Base-by-base conservation (phyloP, 495 filamentous ascomycete genomes). In the Daldinia concentrica region DNA sequence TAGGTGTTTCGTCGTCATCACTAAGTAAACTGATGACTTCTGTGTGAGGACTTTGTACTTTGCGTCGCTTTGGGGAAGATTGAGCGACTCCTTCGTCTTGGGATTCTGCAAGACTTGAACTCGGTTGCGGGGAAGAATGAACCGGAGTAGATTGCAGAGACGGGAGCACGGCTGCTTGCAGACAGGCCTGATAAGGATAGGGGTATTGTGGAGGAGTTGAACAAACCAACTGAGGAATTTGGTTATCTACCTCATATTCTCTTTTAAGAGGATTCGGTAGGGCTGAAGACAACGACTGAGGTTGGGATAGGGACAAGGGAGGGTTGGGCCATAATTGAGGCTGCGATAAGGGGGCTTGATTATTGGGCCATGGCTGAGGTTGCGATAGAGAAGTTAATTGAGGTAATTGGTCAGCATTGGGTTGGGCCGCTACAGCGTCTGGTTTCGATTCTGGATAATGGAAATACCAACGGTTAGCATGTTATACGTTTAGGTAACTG, bases 21-120 rank as follows among this genome's bases (percentile, higher is more conserved):
- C 64, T 68, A 17, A 72, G 64, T 14, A 73, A 54, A 45, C 61
- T 65, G 29, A 68, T 68, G 26, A 68, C 56, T 27, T 68, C 56
- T 8, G 29, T 50, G 12, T 6, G 36, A 11, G 6, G 17, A 1
- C 26, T 30, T 22, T 36, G 1, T 32, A 41, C 32, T 55, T 65
- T 73, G 3, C 50, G 55, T 62, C 61, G 55, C 24, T 73, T 73
- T 12, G 62, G 29, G 6, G 61, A 11, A 4, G 19, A 50, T 12
- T 58, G n/a, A 56, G 29, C 30, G n/a, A 19, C 32, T 34, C 17
- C 39, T 0, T 50, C 34, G 39, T 24, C 17, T 24, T 14, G 48
- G 29, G 36, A 5, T n/a, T 12, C 15, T 0, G 2, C 27, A 9
- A n/a, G 6, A 22, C 17, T 26, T 26, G 58, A 36, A 45, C 37